A percentile compares a stretch with the other conserved stretches of the same genome.
phyloP scores from a whole-genome alignment of 345 rosid species.

The Adansonia digitata region DNA sequence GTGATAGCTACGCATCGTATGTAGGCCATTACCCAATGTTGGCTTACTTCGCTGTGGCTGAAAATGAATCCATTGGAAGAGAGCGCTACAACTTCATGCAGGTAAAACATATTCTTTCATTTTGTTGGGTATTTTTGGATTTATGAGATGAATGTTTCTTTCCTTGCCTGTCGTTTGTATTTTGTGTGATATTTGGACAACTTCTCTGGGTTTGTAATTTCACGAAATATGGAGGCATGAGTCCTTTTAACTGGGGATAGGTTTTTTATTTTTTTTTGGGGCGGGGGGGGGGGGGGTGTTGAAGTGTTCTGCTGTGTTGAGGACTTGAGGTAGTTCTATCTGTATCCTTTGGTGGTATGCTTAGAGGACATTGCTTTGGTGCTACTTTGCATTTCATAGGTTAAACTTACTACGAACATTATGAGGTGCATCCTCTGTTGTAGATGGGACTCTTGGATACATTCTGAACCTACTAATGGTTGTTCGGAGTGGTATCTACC shows the following conservation, averaged over 20 bases:
- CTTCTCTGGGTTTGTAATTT: neutral
- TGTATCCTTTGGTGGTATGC: neutral
- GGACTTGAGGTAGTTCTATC: neutral
- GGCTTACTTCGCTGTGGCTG: constrained; percentile 1
- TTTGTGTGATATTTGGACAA: neutral
- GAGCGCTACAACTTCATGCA: constrained; percentile 2
- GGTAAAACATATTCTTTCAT: neutral
- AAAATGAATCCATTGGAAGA: constrained; percentile 2
- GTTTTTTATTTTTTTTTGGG: neutral
- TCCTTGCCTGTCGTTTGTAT: neutral
- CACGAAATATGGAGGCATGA: neutral
- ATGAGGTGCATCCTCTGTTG: neutral
- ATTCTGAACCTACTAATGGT: neutral
- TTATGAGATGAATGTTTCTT: neutral
- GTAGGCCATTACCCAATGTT: neutral
- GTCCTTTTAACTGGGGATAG: neutral
- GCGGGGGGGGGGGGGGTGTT: neutral
- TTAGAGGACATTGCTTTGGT: neutral
- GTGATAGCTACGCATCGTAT: constrained; percentile 1
- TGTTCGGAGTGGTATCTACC: neutral
- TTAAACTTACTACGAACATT: neutral
- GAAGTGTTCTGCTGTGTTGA: no score
- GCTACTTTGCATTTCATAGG: neutral
- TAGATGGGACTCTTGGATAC: neutral
- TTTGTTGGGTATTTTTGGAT: neutral